Base-by-base conservation (phyloP, 129 eudicot genomes). In the Flaveria robusta region DNA sequence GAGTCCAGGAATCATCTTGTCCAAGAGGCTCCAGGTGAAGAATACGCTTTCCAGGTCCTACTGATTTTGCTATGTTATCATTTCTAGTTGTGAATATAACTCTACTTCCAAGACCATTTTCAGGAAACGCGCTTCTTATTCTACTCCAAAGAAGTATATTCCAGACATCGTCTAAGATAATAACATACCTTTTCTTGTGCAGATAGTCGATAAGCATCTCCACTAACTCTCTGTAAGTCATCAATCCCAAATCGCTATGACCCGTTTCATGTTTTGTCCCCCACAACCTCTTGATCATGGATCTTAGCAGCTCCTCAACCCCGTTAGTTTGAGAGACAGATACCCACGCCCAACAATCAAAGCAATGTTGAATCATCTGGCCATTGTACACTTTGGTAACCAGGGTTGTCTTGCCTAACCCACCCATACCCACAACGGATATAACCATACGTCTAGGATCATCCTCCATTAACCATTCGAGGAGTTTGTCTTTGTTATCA, bases 391-490 rank as follows among this genome's bases (percentile, higher is more conserved):
- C 77, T 76, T 77, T 68, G 51, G 85, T 83, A 68, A 76, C 89
- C 20, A 90, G 72, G 64, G 92, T 87, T 8, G 90, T 90, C 81
- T 87, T 90, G 1, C 92, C 96, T 76, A 87, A 67, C 20, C 96
- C 96, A 51, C 96, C 92, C 96, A 90, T 87, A 26, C 96, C 96
- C 43, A 87, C 96, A 47, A 90, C 77, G 0, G 90, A 79, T 62
- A 87, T 70, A 68, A 87, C 84, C 50, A 75, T 87, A 16, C 91
- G 55, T 65, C 86, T 72, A 26, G 76, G 65, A 43, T 85, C 82
- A 26, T 54, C 88, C 14, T 67, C 85, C 26, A 59, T 64, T n/a
- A 87, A 73, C 92, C 92, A 79, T 20, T 58, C 46, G 22, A 83
- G 64, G 60, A 83, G 12, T 42, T 34, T 76, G 1, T 68, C 76